Conservation (phyloP, 352 stramenopile species). For the Plasmopara muralis region DNA sequence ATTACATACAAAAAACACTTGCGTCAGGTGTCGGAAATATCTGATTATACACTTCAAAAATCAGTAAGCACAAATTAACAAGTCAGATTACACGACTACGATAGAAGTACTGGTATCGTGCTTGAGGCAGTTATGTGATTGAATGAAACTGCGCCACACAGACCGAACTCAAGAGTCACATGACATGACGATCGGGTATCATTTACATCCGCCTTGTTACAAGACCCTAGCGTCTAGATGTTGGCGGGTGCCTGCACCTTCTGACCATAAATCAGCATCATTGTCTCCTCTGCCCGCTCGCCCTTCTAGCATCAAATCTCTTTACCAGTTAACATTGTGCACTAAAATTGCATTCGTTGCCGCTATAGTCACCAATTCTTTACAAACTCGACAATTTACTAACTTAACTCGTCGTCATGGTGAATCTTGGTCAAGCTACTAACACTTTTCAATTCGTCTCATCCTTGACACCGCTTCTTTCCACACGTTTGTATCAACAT, state of each 20-base stretch:
- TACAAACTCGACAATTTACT: slow-evolving; percentile 12
- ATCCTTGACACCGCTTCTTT: slow-evolving; percentile 7
- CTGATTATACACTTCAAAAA: background rate
- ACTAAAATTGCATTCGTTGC: background rate
- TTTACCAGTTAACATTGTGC: background rate
- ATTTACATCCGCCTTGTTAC: background rate
- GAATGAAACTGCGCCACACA: background rate
- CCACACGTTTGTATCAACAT: background rate
- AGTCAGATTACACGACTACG: background rate
- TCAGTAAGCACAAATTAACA: background rate
- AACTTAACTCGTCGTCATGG: slow-evolving; percentile 19
- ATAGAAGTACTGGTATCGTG: background rate
- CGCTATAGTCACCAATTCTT: slow-evolving; percentile 1
- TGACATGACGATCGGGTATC: background rate
- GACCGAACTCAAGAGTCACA: background rate
- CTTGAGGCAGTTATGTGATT: background rate
- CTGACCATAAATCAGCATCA: slow-evolving; percentile 30
- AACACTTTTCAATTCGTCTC: slow-evolving; percentile 27
- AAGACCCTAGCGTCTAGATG: background rate
- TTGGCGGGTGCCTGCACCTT: slow-evolving; percentile 6
- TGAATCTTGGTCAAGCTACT: background rate
- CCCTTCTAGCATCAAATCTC: slow-evolving; percentile 11
- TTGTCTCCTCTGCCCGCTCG: slow-evolving; percentile 18
- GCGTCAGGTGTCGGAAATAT: background rate
- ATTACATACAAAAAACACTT: too few species aligned